Base-by-base conservation (phyloP, 805 yeast species). In the Kuraishia piskuri region DNA sequence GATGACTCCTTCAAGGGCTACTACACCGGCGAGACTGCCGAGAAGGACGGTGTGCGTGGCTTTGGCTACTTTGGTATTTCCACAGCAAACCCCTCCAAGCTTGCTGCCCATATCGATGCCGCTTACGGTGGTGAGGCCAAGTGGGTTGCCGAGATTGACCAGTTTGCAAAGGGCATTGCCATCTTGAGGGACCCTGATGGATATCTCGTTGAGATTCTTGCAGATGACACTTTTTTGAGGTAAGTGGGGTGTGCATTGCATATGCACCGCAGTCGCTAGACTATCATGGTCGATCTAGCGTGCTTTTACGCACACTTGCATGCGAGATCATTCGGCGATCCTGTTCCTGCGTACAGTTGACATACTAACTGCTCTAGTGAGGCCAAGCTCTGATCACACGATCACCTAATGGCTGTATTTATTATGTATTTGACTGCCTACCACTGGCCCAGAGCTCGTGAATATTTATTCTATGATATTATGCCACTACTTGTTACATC, bases 131-230 rank as follows among this genome's bases (percentile, higher is more conserved):
- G 40, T 49, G 63, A 69, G 45, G 72, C 75, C 58, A 71, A 75
- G 55, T 87, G 90, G 86, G 69, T 80, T 3, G 70, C 76, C 52
- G 79, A 79, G 62, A 24, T n/a, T 48, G 83, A 66, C 65, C 76
- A 82, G 60, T 55, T 58, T 14, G 73, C 78, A 55, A 85, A 85
- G 36, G 59, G 69, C 74, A 72, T 86, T 66, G 97, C 89, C 2
- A 86, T 89, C 61, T 67, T 92, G 53, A 74, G 76, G 55, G 99
- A 92, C 64, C 97, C 97, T 14, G 98, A 92, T 70, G 90, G 90
- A 64, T 94, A 92, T 74, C 77, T 25, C 14, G 45, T 49, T 26
- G 49, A 47, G 49, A 6, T 47, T 12, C 23, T 47, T 22, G 19
- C 26, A 21, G 19, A n/a, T 20, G 25, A 22, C n/a, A 23, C 17